Evolutionary conservation across 495 filamentous ascomycete genomes (phyloP).

Genomic region (Letharia lupina): DNA sequence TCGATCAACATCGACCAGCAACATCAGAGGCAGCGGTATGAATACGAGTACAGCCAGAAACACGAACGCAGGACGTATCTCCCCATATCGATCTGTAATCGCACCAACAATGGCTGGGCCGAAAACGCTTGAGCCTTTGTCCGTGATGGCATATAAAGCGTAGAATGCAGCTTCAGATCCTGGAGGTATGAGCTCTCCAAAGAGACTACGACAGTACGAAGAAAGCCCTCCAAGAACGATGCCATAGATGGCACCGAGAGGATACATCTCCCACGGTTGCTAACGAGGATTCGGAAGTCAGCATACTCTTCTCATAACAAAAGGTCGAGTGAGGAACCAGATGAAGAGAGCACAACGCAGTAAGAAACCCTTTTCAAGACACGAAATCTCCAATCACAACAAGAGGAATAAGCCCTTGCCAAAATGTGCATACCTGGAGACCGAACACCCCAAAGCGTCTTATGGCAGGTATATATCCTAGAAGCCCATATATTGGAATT

Average conservation of each 20-base stretch:
- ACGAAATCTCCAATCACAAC: background rate
- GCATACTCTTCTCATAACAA: background rate
- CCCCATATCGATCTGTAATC: conserved; percentile 81
- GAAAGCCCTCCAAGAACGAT: conserved; percentile 89
- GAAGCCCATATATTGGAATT: conserved; percentile 83
- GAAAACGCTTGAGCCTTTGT: conserved; percentile 92
- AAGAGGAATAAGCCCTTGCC: background rate
- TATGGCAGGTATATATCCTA: conserved; percentile 82
- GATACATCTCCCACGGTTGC: conserved; percentile 95
- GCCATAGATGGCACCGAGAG: conserved; percentile 81
- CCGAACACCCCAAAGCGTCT: conserved; percentile 66
- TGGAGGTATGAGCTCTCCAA: conserved; percentile 84
- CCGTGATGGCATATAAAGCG: conserved; percentile 92
- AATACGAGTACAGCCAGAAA: conserved; percentile 81
- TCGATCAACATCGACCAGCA: conserved; percentile 79
- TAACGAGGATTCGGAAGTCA: background rate
- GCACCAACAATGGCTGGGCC: conserved; percentile 88
- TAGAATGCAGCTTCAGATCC: conserved; percentile 95
- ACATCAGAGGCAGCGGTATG: conserved; percentile 74
- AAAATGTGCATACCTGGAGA: conserved; percentile 43
- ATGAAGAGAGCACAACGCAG: background rate
- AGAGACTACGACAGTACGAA: conserved; percentile 87
- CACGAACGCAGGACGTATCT: conserved; percentile 88
- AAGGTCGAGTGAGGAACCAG: background rate
- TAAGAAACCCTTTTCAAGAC: background rate